Evolutionary conservation across 129 eudicot genomes (phyloP).

Genomic region (Erigeron canadensis): DNA sequence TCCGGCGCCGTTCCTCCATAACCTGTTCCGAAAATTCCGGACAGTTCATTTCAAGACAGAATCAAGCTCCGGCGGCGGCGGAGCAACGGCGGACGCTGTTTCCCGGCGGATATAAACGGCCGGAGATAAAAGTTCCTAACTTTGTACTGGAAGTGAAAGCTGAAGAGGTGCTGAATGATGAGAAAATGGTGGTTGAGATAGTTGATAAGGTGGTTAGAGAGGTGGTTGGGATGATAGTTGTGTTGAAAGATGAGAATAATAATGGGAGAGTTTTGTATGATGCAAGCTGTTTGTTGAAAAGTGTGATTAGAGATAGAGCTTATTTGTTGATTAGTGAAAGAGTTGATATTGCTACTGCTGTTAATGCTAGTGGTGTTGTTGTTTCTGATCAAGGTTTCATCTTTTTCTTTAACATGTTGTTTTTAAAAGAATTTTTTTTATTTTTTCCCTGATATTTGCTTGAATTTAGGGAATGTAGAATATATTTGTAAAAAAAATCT

Average conservation of each 20-base stretch:
- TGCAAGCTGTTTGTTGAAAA: constrained; percentile 83
- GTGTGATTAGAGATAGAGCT: constrained; percentile 82
- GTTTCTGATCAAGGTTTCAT: constrained; percentile 97
- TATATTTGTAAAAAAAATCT: too few species aligned
- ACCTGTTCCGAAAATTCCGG: constrained; percentile 23
- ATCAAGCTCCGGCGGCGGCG: constrained; percentile 4
- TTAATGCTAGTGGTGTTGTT: constrained; percentile 87
- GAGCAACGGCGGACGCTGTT: constrained; percentile 54
- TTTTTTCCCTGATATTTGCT: too few species aligned
- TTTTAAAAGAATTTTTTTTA: too few species aligned
- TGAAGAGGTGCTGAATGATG: constrained; percentile 52
- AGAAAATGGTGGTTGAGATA: constrained; percentile 40
- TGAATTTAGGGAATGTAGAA: too few species aligned
- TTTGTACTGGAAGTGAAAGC: constrained; percentile 60
- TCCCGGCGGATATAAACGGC: constrained; percentile 93
- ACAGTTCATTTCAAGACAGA: constrained; percentile 13
- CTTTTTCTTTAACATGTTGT: too few species aligned
- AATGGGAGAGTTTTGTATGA: constrained; percentile 72
- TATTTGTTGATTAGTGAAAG: constrained; percentile 76
- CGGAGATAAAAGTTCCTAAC: constrained; percentile 71
- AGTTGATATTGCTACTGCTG: constrained; percentile 95
- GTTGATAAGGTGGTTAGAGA: constrained; percentile 76
- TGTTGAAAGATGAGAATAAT: constrained; percentile 53
- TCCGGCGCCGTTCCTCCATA: constrained; percentile 21
- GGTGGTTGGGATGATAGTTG: constrained; percentile 70